Evolutionary conservation across 2,329 filamentous ascomycete species (phyloP).

Genomic region (Fusarium xyrophilum): DNA sequence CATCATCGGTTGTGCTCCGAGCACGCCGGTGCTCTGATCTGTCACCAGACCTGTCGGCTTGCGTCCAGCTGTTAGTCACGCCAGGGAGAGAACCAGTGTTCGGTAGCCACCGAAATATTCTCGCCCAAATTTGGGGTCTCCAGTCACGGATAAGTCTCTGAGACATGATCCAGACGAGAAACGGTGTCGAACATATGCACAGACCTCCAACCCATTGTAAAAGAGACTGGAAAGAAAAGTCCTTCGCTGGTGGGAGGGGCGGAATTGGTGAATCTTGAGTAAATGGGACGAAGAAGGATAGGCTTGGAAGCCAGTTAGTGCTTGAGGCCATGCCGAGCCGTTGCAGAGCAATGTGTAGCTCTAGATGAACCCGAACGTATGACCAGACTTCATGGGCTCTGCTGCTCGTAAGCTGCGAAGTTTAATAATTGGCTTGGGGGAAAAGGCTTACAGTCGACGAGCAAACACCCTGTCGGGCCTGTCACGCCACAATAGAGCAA

Average conservation of each 20-base stretch:
- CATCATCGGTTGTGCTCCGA: slow-evolving; percentile 34
- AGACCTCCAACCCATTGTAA: slow-evolving; percentile 53
- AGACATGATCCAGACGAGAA: slow-evolving; percentile 55
- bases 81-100: slow-evolving; percentile 46
- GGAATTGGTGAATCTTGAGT: slow-evolving; percentile 58
- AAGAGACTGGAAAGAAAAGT: slow-evolving; percentile 50
- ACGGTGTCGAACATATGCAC: slow-evolving; percentile 54
- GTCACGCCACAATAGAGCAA: slow-evolving; percentile 38
- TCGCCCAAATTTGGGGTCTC: slow-evolving; percentile 47
- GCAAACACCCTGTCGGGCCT: slow-evolving; percentile 34
- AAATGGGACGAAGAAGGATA: slow-evolving; percentile 63
- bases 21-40: slow-evolving; percentile 34
- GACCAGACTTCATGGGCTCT: slow-evolving; percentile 47
- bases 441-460: slow-evolving; percentile 41
- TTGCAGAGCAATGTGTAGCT: slow-evolving; percentile 61
- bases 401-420: slow-evolving; percentile 13
- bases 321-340: slow-evolving; percentile 56
- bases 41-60: slow-evolving; percentile 17
- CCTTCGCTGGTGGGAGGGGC: slow-evolving; percentile 52
- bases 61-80: slow-evolving; percentile 21
- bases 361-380: slow-evolving; percentile 58
- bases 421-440: not conserved
- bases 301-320: slow-evolving; percentile 52
- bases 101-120: slow-evolving; percentile 52
- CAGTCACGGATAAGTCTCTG: slow-evolving; percentile 49